Evolutionary conservation across 495 filamentous ascomycete species (phyloP).

Genomic region (Stereocaulon alpinum): DNA sequence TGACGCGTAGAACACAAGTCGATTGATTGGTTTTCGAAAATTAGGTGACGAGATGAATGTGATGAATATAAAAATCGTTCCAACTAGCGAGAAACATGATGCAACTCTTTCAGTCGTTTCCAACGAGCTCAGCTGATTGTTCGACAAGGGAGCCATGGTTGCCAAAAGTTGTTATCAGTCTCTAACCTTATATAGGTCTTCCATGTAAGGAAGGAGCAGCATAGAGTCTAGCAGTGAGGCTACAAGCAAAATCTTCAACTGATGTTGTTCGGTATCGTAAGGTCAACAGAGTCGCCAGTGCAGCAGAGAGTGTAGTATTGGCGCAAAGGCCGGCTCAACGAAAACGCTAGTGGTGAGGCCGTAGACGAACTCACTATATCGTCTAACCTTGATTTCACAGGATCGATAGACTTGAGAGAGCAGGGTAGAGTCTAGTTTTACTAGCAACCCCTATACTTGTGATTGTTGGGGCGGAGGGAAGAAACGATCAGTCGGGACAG

Average conservation of each 20-base stretch:
- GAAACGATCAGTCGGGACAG: background rate
- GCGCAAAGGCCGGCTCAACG: background rate
- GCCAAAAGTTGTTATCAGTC: background rate
- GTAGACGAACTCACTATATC: background rate
- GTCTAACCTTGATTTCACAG: background rate
- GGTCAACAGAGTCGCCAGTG: too few relatives aligned
- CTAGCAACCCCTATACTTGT: background rate
- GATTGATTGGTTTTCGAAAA: conserved; percentile 76
- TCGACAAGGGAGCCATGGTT: conserved; percentile 10
- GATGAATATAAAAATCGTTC: conserved; percentile 61
- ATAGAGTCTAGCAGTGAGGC: background rate
- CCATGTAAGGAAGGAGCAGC: background rate
- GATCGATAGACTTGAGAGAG: background rate
- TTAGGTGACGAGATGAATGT: conserved; percentile 53
- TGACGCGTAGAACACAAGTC: conserved; percentile 75
- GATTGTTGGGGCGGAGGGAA: background rate
- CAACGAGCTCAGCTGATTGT: conserved; percentile 31
- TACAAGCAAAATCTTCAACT: too few relatives aligned
- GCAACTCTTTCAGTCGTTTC: conserved; percentile 54
- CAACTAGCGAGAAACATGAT: conserved; percentile 64
- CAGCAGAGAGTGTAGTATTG: too few relatives aligned
- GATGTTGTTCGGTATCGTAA: too few relatives aligned
- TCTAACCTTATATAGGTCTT: background rate
- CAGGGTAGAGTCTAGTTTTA: background rate
- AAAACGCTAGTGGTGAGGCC: background rate